Conservation (phyloP, 768 basidiomycete genomes). For the Fomitopsis pulvina region DNA sequence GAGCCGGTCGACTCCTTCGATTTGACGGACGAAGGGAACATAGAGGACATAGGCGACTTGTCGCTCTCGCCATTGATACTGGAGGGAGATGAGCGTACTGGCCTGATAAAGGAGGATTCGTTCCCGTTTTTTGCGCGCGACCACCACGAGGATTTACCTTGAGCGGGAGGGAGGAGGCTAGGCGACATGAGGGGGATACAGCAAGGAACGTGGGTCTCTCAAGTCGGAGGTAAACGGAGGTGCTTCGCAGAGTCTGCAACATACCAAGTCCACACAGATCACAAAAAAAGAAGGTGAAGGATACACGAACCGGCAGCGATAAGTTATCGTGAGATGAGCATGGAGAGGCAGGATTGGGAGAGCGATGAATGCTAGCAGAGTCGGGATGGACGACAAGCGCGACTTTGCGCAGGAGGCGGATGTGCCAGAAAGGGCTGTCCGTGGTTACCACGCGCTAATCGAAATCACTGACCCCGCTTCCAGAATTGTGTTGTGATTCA, state of each 20-base stretch:
- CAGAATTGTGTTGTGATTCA: not conserved
- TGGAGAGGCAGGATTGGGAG: not conserved
- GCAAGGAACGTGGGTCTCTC: constrained; percentile 19
- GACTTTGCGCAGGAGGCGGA: not conserved
- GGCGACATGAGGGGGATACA: constrained; percentile 20
- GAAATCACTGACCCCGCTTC: not conserved
- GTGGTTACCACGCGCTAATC: constrained; percentile 5
- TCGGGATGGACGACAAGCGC: not conserved
- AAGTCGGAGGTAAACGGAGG: constrained; percentile 10
- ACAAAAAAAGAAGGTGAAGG: not conserved
- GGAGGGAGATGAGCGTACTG: constrained; percentile 13
- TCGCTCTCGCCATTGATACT: constrained; percentile 16
- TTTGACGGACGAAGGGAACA: constrained; percentile 8
- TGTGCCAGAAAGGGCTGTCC: not conserved
- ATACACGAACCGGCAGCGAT: not conserved
- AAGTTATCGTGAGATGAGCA: not conserved
- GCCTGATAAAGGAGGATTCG: constrained; percentile 13
- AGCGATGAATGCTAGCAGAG: not conserved
- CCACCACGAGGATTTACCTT: constrained; percentile 26
- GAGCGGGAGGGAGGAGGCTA: constrained; percentile 12
- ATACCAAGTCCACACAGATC: too few species aligned
- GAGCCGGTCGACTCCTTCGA: constrained; percentile 22
- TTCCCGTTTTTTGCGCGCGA: constrained; percentile 25
- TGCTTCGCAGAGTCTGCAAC: constrained; percentile 6
- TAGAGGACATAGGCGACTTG: constrained; percentile 13